Conservation (phyloP, 441 rosid species). For the Corymbia calophylla region DNA sequence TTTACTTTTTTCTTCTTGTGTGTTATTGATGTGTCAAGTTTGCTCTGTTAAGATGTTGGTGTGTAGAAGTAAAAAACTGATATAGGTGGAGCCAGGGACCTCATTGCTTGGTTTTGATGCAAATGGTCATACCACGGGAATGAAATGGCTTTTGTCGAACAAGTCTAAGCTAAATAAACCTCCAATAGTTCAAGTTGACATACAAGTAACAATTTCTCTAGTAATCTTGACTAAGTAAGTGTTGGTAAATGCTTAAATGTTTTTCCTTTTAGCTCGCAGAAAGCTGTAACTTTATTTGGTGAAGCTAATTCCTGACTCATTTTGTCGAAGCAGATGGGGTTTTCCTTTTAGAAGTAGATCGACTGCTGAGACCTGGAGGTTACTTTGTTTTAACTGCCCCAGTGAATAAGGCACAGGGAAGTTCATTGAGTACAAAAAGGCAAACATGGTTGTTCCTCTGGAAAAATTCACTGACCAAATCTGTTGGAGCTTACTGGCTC, state of each 20-base stretch:
- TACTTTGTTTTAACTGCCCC: conserved; percentile 88
- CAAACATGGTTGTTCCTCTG: conserved; percentile 37
- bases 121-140: background rate
- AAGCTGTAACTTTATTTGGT: background rate
- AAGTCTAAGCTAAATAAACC: background rate
- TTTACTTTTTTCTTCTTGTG: background rate
- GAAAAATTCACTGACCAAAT: conserved; percentile 64
- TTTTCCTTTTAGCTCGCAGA: background rate
- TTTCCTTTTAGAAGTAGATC: conserved; percentile 84
- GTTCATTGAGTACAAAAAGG: conserved; percentile 36
- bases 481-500: conserved; percentile 85
- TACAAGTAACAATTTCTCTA: background rate
- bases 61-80: background rate
- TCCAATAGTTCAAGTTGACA: background rate
- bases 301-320: background rate
- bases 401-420: conserved; percentile 47
- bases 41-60: background rate
- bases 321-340: conserved; percentile 56
- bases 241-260: background rate
- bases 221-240: background rate
- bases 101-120: background rate
- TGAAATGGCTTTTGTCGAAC: background rate
- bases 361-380: conserved; percentile 90
- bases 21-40: background rate
- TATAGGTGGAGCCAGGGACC: background rate